phyloP scores from a whole-genome alignment of 2,329 filamentous ascomycete species.

The Colletotrichum simmondsii region DNA sequence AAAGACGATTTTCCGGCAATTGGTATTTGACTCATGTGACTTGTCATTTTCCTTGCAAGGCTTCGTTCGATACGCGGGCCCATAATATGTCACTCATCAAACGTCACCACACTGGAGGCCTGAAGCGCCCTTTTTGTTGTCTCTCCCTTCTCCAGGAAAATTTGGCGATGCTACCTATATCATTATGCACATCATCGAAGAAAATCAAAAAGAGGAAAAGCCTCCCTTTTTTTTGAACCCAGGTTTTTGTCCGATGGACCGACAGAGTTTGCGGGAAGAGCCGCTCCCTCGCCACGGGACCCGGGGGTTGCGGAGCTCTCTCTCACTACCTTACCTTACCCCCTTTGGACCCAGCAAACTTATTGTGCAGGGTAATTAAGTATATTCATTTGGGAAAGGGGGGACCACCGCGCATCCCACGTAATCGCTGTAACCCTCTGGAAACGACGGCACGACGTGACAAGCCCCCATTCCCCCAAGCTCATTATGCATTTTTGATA shows the following conservation, averaged over 20 bases:
- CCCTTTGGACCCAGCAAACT: no score
- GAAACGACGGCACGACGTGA: neutral
- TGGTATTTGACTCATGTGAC: neutral
- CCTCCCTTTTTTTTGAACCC: no score
- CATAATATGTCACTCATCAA: neutral
- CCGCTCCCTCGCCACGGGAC: neutral
- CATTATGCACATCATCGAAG: neutral
- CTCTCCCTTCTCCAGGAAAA: neutral
- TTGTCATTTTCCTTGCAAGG: neutral
- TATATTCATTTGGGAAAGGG: no score
- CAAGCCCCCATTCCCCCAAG: no score
- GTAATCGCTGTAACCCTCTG: neutral
- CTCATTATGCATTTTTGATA: neutral
- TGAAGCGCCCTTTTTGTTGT: neutral
- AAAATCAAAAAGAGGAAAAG: neutral
- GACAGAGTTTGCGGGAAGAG: neutral
- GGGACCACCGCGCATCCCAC: neutral
- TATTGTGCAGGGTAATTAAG: neutral
- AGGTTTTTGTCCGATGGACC: no score
- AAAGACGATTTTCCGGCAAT: neutral
- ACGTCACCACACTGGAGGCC: neutral
- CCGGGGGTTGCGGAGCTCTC: neutral
- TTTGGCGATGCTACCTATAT: neutral
- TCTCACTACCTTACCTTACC: no score
- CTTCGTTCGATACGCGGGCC: neutral